Evolutionary conservation across 768 basidiomycete genomes (phyloP).

Genomic region (Pleurotus giganteus): DNA sequence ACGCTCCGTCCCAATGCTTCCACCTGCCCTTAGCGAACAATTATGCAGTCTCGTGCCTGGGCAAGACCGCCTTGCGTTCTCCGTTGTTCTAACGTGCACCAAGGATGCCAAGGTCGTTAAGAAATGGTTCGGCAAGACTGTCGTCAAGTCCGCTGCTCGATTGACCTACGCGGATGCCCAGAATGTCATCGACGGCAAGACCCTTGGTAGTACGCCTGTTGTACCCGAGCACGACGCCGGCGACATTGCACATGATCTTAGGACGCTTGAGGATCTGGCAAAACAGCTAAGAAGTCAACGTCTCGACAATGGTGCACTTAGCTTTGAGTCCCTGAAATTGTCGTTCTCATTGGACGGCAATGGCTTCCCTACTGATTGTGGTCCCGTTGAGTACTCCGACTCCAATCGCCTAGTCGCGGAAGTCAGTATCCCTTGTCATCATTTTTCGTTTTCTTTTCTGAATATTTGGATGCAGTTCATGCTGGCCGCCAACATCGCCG

Average conservation of each 20-base stretch:
- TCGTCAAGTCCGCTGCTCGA: slow-evolving; percentile 89
- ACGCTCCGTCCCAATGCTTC: slow-evolving; percentile 95
- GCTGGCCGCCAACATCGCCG: slow-evolving; percentile 86
- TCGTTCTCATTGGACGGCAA: slow-evolving; percentile 77
- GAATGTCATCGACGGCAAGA: slow-evolving; percentile 72
- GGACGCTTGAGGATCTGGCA: slow-evolving; percentile 63
- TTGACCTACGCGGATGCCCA: slow-evolving; percentile 83
- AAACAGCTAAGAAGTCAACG: slow-evolving; percentile 70
- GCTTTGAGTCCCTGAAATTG: slow-evolving; percentile 65
- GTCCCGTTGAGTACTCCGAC: slow-evolving; percentile 58
- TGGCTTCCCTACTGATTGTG: slow-evolving; percentile 80
- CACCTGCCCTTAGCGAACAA: slow-evolving; percentile 88
- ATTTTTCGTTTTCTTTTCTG: slow-evolving; percentile 3
- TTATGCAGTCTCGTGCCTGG: slow-evolving; percentile 90
- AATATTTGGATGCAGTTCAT: slow-evolving; percentile 63
- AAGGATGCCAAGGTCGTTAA: slow-evolving; percentile 78
- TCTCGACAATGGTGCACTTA: slow-evolving; percentile 78
- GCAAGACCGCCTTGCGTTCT: slow-evolving; percentile 88
- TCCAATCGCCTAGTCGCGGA: slow-evolving; percentile 88
- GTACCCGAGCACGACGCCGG: slow-evolving; percentile 53
- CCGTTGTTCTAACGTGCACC: slow-evolving; percentile 83
- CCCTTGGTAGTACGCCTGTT: slow-evolving; percentile 51
- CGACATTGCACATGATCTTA: slow-evolving; percentile 77
- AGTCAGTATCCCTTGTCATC: slow-evolving; percentile 44
- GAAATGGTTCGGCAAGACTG: slow-evolving; percentile 92